A percentile compares a stretch with the other conserved stretches of the same genome.
Evolutionary conservation across 208 protist species (phyloP).

Genomic region (Herpetomonas samuelpessoai): DNA sequence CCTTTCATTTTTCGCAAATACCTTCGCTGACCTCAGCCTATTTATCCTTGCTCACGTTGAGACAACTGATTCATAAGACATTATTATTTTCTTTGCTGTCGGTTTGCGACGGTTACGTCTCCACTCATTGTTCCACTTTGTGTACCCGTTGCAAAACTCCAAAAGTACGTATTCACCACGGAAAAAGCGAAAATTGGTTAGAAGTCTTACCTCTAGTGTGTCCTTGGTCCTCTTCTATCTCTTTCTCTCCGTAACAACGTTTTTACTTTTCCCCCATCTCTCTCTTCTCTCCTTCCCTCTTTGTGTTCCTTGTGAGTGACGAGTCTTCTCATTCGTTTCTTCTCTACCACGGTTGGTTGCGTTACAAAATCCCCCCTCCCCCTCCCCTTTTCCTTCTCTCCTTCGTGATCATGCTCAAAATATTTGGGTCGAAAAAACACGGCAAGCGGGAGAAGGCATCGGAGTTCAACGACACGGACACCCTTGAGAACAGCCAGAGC

Average conservation of each 20-base stretch:
- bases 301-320: background rate
- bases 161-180: too few species aligned
- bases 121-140: too few species aligned
- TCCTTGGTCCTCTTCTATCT: background rate
- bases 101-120: too few species aligned
- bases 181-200: too few species aligned
- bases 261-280: slow-evolving; percentile 3
- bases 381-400: slow-evolving; percentile 5
- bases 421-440: background rate
- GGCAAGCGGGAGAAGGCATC: background rate
- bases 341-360: background rate
- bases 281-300: background rate
- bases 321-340: background rate
- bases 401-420: background rate
- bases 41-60: too few species aligned
- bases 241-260: background rate
- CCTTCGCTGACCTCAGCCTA: too few species aligned
- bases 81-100: too few species aligned
- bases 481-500: background rate
- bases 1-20: too few species aligned
- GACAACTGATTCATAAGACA: too few species aligned
- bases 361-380: background rate
- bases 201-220: slow-evolving; percentile 8
- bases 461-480: background rate
- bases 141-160: too few species aligned